These are phyloP conservation scores for Firmiana major DNA, from an alignment of 345 rosid genomes.

Conservation along the genomic window DNA sequence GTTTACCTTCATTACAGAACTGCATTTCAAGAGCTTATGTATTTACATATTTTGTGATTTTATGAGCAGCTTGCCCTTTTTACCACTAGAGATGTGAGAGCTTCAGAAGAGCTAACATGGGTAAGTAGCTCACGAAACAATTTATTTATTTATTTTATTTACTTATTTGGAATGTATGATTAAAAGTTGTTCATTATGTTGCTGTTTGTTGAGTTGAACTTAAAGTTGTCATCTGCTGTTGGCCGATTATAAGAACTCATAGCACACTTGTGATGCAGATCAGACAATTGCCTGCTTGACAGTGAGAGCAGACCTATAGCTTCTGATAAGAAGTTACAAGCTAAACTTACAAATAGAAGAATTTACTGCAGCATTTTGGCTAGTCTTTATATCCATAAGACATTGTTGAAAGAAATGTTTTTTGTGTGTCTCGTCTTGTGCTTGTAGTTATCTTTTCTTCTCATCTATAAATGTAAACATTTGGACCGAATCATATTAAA, in stretches of 20 bases:
- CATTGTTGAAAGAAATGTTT: neutral
- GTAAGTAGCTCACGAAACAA: constrained; percentile 38
- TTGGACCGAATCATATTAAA: too few species aligned
- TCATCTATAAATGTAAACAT: too few species aligned
- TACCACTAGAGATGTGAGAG: constrained; percentile 64
- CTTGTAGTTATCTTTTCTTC: too few species aligned
- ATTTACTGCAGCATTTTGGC: neutral
- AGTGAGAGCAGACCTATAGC: neutral
- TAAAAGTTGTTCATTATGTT: neutral
- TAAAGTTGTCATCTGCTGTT: neutral
- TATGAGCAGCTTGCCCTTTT: constrained; percentile 80
- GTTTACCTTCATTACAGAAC: neutral
- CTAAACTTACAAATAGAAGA: neutral
- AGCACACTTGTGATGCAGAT: neutral
- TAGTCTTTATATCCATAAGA: neutral
- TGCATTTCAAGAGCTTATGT: neutral
- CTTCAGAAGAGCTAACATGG: constrained; percentile 82
- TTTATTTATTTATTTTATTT: neutral
- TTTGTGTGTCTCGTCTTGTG: too few species aligned
- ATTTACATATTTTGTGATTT: neutral
- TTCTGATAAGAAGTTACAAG: neutral
- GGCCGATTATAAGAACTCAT: neutral
- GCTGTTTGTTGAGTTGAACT: neutral
- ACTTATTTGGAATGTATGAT: neutral
- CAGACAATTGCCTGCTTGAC: neutral